Evolutionary conservation across 192 early-diverging fungal species (phyloP).

Genomic region (Gryganskiella cystojenkinii): DNA sequence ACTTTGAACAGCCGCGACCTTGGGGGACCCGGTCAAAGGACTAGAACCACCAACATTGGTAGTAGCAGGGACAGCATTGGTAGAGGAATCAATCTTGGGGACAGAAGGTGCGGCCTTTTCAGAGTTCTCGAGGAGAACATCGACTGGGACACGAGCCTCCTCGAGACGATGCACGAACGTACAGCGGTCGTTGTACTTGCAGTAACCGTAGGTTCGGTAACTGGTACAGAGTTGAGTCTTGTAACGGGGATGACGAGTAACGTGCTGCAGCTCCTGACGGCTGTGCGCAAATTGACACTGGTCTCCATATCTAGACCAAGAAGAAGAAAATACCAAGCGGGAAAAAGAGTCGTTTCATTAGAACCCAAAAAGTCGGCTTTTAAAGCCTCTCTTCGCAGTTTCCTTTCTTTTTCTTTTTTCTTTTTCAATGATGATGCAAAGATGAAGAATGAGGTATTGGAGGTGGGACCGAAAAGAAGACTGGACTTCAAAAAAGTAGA

Average conservation of each 20-base stretch:
- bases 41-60: too few species aligned
- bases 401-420: neutral
- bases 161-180: slow-evolving; percentile 88
- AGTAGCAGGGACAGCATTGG: neutral
- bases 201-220: slow-evolving; percentile 88
- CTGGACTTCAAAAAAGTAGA: neutral
- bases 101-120: neutral
- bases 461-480: neutral
- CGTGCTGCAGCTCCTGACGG: slow-evolving; percentile 75
- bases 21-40: too few species aligned
- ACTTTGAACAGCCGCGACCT: too few species aligned
- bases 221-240: slow-evolving; percentile 96
- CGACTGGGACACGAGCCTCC: slow-evolving; percentile 51
- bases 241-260: slow-evolving; percentile 92
- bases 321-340: neutral
- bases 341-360: slow-evolving; percentile 4
- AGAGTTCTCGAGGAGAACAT: neutral
- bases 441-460: neutral
- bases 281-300: slow-evolving; percentile 98
- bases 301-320: slow-evolving; percentile 77
- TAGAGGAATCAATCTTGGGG: neutral
- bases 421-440: neutral
- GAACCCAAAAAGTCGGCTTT: neutral
- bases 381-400: neutral
- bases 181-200: slow-evolving; percentile 94